These are phyloP conservation scores for Pythium coloratum DNA, from an alignment of 352 stramenopile species.

Conservation along the genomic window DNA sequence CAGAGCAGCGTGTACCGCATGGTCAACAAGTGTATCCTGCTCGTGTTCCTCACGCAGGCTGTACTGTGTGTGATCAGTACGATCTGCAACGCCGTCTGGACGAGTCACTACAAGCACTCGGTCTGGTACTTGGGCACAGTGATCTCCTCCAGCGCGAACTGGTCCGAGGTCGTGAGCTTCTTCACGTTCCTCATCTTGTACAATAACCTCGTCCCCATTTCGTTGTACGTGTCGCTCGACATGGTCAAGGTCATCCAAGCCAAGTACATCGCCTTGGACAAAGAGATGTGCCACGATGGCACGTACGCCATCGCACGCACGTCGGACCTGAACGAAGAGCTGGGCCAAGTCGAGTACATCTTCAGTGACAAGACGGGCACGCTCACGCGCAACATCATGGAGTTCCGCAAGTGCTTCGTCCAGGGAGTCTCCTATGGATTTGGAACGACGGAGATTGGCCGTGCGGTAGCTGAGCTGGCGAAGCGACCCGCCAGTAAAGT, in stretches of 20 bases:
- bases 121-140: slow-evolving; percentile 53
- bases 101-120: slow-evolving; percentile 33
- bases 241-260: slow-evolving; percentile 89
- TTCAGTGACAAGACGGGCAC: slow-evolving; percentile 99
- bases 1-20: slow-evolving; percentile 74
- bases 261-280: slow-evolving; percentile 65
- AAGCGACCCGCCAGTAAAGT: slow-evolving; percentile 23
- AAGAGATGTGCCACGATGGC: slow-evolving; percentile 85
- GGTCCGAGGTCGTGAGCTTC: slow-evolving; percentile 71
- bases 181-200: slow-evolving; percentile 96
- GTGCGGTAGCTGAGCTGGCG: slow-evolving; percentile 50
- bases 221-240: slow-evolving; percentile 96
- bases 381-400: slow-evolving; percentile 98
- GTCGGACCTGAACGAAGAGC: slow-evolving; percentile 91
- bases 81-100: slow-evolving; percentile 58
- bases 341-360: slow-evolving; percentile 96
- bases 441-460: slow-evolving; percentile 77
- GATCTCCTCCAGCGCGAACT: slow-evolving; percentile 17
- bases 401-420: slow-evolving; percentile 93
- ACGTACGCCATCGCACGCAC: slow-evolving; percentile 83
- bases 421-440: slow-evolving; percentile 82
- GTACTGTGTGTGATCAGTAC: slow-evolving; percentile 69
- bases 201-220: slow-evolving; percentile 97
- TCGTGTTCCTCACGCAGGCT: slow-evolving; percentile 65
- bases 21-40: slow-evolving; percentile 71